Evolutionary conservation across 2,329 filamentous ascomycete species (phyloP), one percentile per base, ranked within the genome.

Genomic region (Sporothrix brunneoviolacea): DNA sequence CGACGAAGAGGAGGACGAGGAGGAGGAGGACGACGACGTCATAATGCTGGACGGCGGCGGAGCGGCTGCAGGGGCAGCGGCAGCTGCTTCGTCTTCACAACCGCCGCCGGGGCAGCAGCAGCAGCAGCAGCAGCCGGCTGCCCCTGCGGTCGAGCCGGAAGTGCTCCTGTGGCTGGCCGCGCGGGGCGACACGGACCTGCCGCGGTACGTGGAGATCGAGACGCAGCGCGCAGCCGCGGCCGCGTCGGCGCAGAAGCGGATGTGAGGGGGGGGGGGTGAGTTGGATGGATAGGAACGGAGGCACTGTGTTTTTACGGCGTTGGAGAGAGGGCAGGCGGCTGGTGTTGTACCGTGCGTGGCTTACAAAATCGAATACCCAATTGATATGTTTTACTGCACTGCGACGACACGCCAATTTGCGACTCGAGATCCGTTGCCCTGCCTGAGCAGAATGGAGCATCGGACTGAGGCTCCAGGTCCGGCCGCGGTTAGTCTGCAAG

Each of bases 1-100:
- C 0, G 76, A 76, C 0, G 76, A 75, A 0, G 76, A 72, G 0
- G 75, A 75, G 0, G 71, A 70, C 0, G 76, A 77, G 1, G 73
- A 75, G 6, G 74, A 72, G 0, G 72, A 70, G 24, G 51, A 42
- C 18, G 49, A 35, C 8, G 52, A 52, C 38, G 7, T 49, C 8
- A 16, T 44, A 42, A 51, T 54, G 53, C 28, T 52, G 19, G 51
- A 53, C 36, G 28, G 30, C 22, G 36, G 21, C 6, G 18, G 32
- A 28, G 30, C 33, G 36, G 44, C 15, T 4, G 57, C 41, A 3
- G 55, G 51, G 3, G 50, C 45, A 5, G 57, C 52, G 16, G 55
- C 60, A 4, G 60, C 65, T 0, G 68, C 69, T n/a, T n/a, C n/a
- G 1, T 37, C 13, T 15, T 8, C 6, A 18, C 37, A 28, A 28